Conservation (phyloP, 495 filamentous ascomycete species). For the Penicillium bovifimosum region DNA sequence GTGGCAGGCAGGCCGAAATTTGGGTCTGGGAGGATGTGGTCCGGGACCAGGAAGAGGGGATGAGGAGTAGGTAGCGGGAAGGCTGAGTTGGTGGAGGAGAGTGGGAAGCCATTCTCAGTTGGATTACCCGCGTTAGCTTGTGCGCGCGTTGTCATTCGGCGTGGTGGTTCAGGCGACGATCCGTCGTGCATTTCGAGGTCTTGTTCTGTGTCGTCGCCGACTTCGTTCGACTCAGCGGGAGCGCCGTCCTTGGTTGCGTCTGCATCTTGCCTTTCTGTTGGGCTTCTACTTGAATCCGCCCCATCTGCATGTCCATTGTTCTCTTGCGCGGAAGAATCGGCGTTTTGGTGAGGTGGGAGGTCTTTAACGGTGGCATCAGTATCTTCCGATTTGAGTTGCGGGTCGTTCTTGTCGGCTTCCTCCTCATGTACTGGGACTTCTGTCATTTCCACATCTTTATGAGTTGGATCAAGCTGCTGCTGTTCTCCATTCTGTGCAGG, state of each 20-base stretch:
- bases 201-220: constrained; percentile 21
- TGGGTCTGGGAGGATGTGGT: constrained; percentile 63
- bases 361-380: constrained; percentile 35
- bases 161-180: constrained; percentile 41
- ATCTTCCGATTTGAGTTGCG: constrained; percentile 36
- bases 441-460: constrained; percentile 45
- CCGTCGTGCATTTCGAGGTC: constrained; percentile 39
- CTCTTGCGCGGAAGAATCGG: constrained; percentile 1
- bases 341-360: constrained; percentile 31
- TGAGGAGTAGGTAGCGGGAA: constrained; percentile 58
- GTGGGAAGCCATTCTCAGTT: constrained; percentile 31
- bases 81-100: constrained; percentile 45
- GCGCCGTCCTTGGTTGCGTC: constrained; percentile 9
- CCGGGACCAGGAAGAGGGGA: constrained; percentile 76
- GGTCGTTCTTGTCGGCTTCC: not conserved
- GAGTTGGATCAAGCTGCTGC: not conserved
- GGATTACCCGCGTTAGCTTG: constrained; percentile 51
- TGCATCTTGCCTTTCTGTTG: constrained; percentile 8
- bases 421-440: constrained; percentile 20
- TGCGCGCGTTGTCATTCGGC: constrained; percentile 65
- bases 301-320: not conserved
- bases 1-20: constrained; percentile 71
- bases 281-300: constrained; percentile 10
- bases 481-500: constrained; percentile 7
- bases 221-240: constrained; percentile 7